Evolutionary conservation across 2,329 filamentous ascomycete species (phyloP), one percentile per base, ranked within the genome.

Genomic region (Pyrenochaeta sp.): DNA sequence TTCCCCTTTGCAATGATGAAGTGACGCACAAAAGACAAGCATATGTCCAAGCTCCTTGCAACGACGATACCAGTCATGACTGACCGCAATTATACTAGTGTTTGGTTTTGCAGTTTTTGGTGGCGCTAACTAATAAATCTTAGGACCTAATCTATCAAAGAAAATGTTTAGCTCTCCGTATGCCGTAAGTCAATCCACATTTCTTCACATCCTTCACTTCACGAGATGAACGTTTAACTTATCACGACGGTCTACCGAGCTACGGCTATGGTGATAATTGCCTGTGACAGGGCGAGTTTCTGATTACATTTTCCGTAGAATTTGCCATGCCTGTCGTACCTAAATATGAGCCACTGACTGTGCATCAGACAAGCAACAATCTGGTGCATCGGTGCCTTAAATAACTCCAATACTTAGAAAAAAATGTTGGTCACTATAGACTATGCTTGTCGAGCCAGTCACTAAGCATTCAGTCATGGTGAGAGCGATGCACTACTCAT

Each of bases 221-320:
- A 61, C 36, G 70, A 69, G 73, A 75, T 75, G 73, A 75, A 73
- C 85, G 69, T 65, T 70, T 61, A 68, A 63, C 66, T 74, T 87
- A 75, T 91, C 89, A 92, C 89, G 89, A 92, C 89, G 89, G 89
- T 92, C 89, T 89, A 89, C 89, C 89, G 90, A 92, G 87, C 84
- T 81, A 85, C 80, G 80, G 85, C 83, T 79, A 89, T 92, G 89
- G 91, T 90, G 89, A 91, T 81, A 87, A 80, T 79, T 68, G 87
- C 88, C 88, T 87, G 81, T 90, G 88, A 91, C 88, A 87, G 81
- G 88, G 88, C 87, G 70, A 72, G 70, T 68, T 60, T 73, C 72
- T 75, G 72, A 64, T 61, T 60, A 45, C 43, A 39, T 44, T 11
- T n/a, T 45, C 30, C 29, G 7, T 27, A 27, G 4, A 27, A 9